Evolutionary conservation across 2,329 filamentous ascomycete species (phyloP).

Genomic region (Epichloe gansuensis): DNA sequence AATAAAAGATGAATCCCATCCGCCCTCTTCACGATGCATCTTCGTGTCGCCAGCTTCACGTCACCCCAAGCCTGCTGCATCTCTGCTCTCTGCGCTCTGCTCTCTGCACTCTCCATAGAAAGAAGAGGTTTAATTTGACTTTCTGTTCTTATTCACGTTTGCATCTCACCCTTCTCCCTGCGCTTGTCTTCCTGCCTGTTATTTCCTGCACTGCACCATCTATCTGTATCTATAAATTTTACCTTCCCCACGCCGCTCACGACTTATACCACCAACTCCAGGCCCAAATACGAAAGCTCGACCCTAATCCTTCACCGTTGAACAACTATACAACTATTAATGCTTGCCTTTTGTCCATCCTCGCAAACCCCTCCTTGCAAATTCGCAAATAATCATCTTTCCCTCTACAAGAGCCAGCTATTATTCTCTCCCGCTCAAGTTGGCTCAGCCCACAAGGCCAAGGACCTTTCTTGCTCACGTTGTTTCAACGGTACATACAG

Average conservation of each 20-base stretch:
- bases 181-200: background rate
- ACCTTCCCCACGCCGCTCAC: background rate
- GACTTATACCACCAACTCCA: background rate
- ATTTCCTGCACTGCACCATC: background rate
- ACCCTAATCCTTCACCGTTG: background rate
- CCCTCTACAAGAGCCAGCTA: background rate
- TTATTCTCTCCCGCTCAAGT: slow-evolving; percentile 1
- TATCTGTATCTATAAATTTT: background rate
- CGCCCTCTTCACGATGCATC: background rate
- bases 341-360: background rate
- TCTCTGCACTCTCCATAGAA: background rate
- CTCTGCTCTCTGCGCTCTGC: background rate
- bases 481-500: background rate
- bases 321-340: background rate
- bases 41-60: background rate
- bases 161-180: background rate
- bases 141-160: background rate
- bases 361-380: background rate
- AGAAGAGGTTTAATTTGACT: background rate
- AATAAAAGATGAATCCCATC: slow-evolving; percentile 7
- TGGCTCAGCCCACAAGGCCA: background rate
- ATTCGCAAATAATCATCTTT: background rate
- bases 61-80: background rate
- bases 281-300: background rate
- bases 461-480: background rate